Conservation (phyloP, 2,329 filamentous ascomycete species). For the Aurifilum marmelostoma region DNA sequence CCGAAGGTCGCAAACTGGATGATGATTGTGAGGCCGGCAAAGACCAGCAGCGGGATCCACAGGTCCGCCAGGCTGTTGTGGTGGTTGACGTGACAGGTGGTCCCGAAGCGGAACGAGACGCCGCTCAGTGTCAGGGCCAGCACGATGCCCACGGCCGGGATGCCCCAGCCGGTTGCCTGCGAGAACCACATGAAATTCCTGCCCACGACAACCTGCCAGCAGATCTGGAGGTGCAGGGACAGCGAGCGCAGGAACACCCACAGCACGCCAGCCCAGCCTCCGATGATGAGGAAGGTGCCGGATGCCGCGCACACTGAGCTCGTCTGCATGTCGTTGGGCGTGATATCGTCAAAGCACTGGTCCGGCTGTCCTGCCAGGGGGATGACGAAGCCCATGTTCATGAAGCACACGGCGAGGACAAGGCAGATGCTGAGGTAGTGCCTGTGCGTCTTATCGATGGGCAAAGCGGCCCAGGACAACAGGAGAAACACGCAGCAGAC, state of each 20-base stretch:
- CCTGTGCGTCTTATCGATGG: constrained; percentile 84
- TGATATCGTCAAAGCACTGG: constrained; percentile 88
- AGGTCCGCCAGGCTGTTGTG: constrained; percentile 79
- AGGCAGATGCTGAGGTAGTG: constrained; percentile 94
- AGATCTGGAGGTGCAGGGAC: constrained; percentile 95
- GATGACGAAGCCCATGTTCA: constrained; percentile 89
- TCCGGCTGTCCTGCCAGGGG: constrained; percentile 78
- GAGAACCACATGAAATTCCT: constrained; percentile 87
- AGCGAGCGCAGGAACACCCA: constrained; percentile 92
- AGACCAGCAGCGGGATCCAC: constrained; percentile 85
- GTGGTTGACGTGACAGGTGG: constrained; percentile 94
- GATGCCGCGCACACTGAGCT: constrained; percentile 84
- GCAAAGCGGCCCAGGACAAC: constrained; percentile 76
- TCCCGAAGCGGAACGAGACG: constrained; percentile 91
- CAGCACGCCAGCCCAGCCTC: constrained; percentile 81
- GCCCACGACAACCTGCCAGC: constrained; percentile 92
- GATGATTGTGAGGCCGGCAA: constrained; percentile 75
- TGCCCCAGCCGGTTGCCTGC: constrained; percentile 79
- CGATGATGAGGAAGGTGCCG: constrained; percentile 81
- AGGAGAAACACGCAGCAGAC: constrained; percentile 76
- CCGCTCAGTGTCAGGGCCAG: constrained; percentile 83
- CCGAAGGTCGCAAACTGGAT: constrained; percentile 83
- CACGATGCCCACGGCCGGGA: constrained; percentile 75
- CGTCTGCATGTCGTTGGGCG: constrained; percentile 88
- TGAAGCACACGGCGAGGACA: constrained; percentile 72